These are phyloP conservation scores for Pseudocercospora fijiensis DNA, from an alignment of 2,329 filamentous ascomycete genomes.

Conservation along the genomic window DNA sequence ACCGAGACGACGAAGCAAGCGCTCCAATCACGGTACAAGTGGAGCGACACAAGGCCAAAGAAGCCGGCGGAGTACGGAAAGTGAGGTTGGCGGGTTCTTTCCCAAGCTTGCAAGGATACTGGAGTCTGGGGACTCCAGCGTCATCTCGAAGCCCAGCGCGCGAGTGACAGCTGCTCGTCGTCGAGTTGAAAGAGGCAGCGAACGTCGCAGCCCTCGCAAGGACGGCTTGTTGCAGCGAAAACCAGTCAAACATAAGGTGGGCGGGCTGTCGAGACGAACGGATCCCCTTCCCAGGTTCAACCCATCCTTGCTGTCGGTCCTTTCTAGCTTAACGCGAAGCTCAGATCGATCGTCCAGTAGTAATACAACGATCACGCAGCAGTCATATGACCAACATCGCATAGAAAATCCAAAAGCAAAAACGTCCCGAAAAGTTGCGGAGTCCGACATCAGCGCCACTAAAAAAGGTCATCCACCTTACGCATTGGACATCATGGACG, in stretches of 20 bases:
- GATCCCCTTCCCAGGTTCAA: slow-evolving; percentile 39
- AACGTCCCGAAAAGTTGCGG: slow-evolving; percentile 14
- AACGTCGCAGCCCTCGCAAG: slow-evolving; percentile 19
- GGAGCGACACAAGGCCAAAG: slow-evolving; percentile 17
- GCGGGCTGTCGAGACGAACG: slow-evolving; percentile 33
- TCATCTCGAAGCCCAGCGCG: slow-evolving; percentile 19
- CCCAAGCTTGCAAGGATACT: slow-evolving; percentile 45
- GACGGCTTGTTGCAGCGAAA: slow-evolving; percentile 30
- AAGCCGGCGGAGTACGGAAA: slow-evolving; percentile 23
- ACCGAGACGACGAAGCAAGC: slow-evolving; percentile 20
- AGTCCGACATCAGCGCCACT: slow-evolving; percentile 20
- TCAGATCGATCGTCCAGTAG: slow-evolving; percentile 47
- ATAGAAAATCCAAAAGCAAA: slow-evolving; percentile 18
- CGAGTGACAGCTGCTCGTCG: slow-evolving; percentile 23
- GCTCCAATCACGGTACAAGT: slow-evolving; percentile 15
- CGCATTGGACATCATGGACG: slow-evolving; percentile 36
- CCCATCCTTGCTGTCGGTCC: slow-evolving; percentile 45
- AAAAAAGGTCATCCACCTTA: slow-evolving; percentile 22
- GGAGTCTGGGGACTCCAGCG: slow-evolving; percentile 38
- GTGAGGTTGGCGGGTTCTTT: slow-evolving; percentile 36
- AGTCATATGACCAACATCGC: slow-evolving; percentile 40
- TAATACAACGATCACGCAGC: slow-evolving; percentile 48
- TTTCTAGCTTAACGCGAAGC: slow-evolving; percentile 44
- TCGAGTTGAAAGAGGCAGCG: slow-evolving; percentile 18
- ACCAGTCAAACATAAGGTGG: slow-evolving; percentile 37